Conservation (phyloP, 2,329 filamentous ascomycete genomes). For the Fusarium sp. region DNA sequence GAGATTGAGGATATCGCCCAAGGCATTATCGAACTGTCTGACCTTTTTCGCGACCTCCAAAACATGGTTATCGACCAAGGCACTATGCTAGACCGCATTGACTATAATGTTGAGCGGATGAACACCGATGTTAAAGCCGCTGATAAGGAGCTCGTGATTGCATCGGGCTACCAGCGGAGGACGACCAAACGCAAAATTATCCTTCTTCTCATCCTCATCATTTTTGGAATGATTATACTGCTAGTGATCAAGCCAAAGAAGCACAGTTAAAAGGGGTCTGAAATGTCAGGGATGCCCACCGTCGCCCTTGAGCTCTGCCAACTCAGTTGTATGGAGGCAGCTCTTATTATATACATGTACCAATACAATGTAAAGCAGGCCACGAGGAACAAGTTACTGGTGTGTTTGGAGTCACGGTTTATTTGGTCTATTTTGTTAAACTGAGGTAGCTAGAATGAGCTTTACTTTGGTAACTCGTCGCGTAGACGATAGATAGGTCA, state of each 20-base stretch:
- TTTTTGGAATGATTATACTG: constrained; percentile 87
- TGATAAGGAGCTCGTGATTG: constrained; percentile 88
- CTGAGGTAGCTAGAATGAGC: constrained; percentile 26
- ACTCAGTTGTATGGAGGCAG: constrained; percentile 7
- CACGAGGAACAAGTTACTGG: constrained; percentile 38
- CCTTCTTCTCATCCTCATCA: constrained; percentile 82
- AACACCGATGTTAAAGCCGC: constrained; percentile 91
- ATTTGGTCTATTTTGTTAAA: constrained; percentile 37
- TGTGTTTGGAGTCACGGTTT: constrained; percentile 44
- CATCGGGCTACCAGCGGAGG: constrained; percentile 87
- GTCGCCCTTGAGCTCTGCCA: constrained; percentile 3
- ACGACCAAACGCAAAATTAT: constrained; percentile 94
- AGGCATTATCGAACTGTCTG: constrained; percentile 95
- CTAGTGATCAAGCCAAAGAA: constrained; percentile 81
- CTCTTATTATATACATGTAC: constrained; percentile 41
- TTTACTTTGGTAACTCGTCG: constrained; percentile 9
- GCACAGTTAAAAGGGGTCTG: constrained; percentile 39
- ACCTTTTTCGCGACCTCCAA: constrained; percentile 96
- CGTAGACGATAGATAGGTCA: background rate
- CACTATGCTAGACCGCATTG: constrained; percentile 91
- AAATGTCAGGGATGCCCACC: constrained; percentile 30
- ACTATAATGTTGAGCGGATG: constrained; percentile 98
- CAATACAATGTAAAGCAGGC: constrained; percentile 46
- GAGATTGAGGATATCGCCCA: constrained; percentile 99
- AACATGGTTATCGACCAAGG: constrained; percentile 94